phyloP scores from a whole-genome alignment of 2,329 filamentous ascomycete species.

The Botryotinia globosa region DNA sequence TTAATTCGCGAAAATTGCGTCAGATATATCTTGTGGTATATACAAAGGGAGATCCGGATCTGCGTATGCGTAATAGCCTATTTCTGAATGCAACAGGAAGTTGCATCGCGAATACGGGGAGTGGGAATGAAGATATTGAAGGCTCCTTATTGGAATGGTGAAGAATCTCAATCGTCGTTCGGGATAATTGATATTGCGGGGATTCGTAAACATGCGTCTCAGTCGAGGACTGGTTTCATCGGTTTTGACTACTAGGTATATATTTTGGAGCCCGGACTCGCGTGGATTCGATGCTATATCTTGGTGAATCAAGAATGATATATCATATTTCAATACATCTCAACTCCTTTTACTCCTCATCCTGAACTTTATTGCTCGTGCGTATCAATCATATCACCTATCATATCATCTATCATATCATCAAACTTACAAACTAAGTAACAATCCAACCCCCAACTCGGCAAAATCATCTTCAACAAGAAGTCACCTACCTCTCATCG shows the following conservation, averaged over 20 bases:
- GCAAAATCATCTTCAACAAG: too few species aligned
- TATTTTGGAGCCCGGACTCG: background rate
- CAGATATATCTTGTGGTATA: background rate
- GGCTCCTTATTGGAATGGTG: background rate
- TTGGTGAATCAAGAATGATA: background rate
- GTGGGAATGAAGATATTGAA: background rate
- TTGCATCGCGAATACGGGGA: background rate
- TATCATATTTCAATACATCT: background rate
- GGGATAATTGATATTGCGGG: background rate
- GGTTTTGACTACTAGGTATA: background rate
- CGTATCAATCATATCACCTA: background rate
- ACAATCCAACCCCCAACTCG: too few species aligned
- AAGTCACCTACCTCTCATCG: too few species aligned
- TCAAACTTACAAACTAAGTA: too few species aligned
- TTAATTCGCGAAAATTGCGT: background rate
- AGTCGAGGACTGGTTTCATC: background rate
- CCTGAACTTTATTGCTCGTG: background rate
- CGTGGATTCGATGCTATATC: background rate
- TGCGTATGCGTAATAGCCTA: background rate
- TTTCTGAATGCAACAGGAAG: background rate
- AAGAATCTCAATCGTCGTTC: background rate
- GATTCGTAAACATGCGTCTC: background rate
- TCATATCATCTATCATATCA: too few species aligned
- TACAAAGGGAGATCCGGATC: background rate
- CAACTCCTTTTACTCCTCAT: background rate